Conservation (phyloP, 306 rosid genomes). For the Glycine latifolia region DNA sequence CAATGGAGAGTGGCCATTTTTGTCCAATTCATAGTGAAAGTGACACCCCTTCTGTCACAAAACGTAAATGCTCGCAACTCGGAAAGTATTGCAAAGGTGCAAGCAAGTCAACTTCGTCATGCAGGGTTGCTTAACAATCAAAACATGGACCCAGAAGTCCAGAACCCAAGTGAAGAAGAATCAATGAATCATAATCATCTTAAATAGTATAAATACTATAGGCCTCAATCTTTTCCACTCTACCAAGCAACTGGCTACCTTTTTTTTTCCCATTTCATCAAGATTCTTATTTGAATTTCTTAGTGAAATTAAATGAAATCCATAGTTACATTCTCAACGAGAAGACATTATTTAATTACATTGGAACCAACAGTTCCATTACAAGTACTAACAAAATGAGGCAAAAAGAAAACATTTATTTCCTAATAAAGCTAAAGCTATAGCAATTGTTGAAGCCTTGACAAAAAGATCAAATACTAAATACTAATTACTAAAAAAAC, state of each 20-base stretch:
- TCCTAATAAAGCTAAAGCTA: slow-evolving; percentile 32
- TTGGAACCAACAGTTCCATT: slow-evolving; percentile 14
- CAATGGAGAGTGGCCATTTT: not conserved
- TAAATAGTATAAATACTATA: not conserved
- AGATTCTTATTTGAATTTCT: not conserved
- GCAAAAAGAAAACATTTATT: slow-evolving; percentile 29
- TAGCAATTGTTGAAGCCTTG: slow-evolving; percentile 6
- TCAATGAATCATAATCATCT: not conserved
- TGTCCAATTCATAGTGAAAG: slow-evolving; percentile 23
- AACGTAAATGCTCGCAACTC: not conserved
- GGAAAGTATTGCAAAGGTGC: not conserved
- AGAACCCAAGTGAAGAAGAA: not conserved
- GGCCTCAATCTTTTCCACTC: slow-evolving; percentile 1
- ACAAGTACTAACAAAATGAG: slow-evolving; percentile 43
- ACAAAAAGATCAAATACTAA: slow-evolving; percentile 44
- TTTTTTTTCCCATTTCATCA: not conserved
- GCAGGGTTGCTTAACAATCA: slow-evolving; percentile 6
- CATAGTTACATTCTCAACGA: not conserved
- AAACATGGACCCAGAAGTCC: slow-evolving; percentile 11
- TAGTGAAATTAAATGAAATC: not conserved
- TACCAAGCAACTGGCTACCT: not conserved
- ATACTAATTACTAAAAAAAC: not conserved
- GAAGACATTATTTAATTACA: slow-evolving; percentile 47
- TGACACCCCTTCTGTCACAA: slow-evolving; percentile 1
- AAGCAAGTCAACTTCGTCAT: slow-evolving; percentile 32